These are phyloP conservation scores for Myxozyma udenii DNA, from an alignment of 805 yeast species.

Conservation along the genomic window DNA sequence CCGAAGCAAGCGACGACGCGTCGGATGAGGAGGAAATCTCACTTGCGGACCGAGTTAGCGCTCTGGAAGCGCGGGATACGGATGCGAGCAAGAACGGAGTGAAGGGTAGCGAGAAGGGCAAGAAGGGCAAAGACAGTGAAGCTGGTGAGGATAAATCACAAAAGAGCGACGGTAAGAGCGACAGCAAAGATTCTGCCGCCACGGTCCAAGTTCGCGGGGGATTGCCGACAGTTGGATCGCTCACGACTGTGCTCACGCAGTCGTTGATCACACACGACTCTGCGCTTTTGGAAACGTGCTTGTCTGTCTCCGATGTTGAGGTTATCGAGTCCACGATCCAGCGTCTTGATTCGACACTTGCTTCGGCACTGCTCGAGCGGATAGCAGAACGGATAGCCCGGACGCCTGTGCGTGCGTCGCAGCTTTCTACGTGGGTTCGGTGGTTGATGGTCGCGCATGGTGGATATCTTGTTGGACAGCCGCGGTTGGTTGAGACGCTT, in stretches of 20 bases:
- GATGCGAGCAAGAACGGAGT: not conserved
- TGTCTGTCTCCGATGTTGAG: slow-evolving; percentile 50
- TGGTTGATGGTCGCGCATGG: slow-evolving; percentile 74
- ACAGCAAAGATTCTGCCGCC: slow-evolving; percentile 1
- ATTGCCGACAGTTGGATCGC: slow-evolving; percentile 64
- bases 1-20: slow-evolving; percentile 34
- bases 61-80: slow-evolving; percentile 33
- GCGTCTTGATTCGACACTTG: slow-evolving; percentile 48
- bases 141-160: not conserved
- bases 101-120: slow-evolving; percentile 27
- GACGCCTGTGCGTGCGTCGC: slow-evolving; percentile 53
- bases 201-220: too few species aligned
- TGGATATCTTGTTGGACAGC: slow-evolving; percentile 53
- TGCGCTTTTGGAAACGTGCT: slow-evolving; percentile 77
- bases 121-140: not conserved
- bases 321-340: slow-evolving; percentile 55
- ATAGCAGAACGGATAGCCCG: slow-evolving; percentile 51
- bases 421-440: slow-evolving; percentile 66
- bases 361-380: slow-evolving; percentile 46
- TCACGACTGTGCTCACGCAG: slow-evolving; percentile 81
- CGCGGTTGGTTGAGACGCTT: slow-evolving; percentile 53
- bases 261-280: slow-evolving; percentile 86
- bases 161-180: not conserved
- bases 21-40: slow-evolving; percentile 47
- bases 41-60: slow-evolving; percentile 43